A percentile compares a stretch with the other conserved stretches of the same genome.
phyloP scores from a whole-genome alignment of 257 asterid genomes.

The Pogostemon cablin region DNA sequence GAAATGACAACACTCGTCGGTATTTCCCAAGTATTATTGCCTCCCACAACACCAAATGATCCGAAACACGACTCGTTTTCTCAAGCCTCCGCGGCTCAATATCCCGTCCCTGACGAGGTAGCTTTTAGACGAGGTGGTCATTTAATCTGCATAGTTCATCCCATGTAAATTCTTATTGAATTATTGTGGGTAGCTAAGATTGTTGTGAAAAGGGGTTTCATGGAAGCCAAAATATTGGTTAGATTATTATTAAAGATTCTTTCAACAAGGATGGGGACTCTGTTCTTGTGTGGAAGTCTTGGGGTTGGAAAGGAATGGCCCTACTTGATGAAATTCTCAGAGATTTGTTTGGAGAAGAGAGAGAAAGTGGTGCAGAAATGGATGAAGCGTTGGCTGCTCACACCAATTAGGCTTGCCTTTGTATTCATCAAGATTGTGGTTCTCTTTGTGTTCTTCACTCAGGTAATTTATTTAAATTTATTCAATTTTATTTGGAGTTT shows the following conservation, averaged over 20 bases:
- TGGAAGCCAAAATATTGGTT: constrained; percentile 54
- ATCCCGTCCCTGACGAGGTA: constrained; percentile 90
- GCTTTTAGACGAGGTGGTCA: background rate
- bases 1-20: constrained; percentile 50
- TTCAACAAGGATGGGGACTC: constrained; percentile 70
- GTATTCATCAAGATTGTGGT: constrained; percentile 70
- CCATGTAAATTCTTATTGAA: too few relatives aligned
- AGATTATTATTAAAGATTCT: constrained; percentile 47
- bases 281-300: constrained; percentile 59
- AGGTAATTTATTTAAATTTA: constrained; percentile 40
- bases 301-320: constrained; percentile 62
- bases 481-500: background rate
- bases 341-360: constrained; percentile 60
- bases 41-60: constrained; percentile 33
- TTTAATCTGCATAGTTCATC: too few relatives aligned
- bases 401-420: constrained; percentile 78
- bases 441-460: constrained; percentile 62
- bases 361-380: constrained; percentile 64
- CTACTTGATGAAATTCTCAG: constrained; percentile 54
- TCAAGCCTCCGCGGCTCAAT: constrained; percentile 58
- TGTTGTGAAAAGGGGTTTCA: constrained; percentile 45
- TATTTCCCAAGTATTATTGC: constrained; percentile 59
- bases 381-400: constrained; percentile 52
- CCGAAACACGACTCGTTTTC: constrained; percentile 34
- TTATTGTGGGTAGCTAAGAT: constrained; percentile 65